Percentiles rank a stretch among this genome's conserved stretches.
Conservation (phyloP, 2,329 filamentous ascomycete species). For the Graphilbum ipis-grandicollis region DNA sequence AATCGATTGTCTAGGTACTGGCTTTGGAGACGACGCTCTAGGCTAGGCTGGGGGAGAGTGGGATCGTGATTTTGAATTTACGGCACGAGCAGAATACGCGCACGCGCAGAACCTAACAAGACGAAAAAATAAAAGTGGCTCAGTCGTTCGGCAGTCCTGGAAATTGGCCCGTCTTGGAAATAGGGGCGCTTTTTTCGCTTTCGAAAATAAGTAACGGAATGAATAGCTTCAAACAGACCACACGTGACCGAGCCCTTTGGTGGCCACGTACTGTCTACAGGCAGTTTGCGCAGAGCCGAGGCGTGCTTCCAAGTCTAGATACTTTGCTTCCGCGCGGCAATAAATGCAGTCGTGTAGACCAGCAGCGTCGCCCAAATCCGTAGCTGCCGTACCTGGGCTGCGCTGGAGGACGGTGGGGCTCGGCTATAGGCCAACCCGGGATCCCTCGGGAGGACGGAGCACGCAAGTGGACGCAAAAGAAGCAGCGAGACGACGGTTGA, state of each 20-base stretch:
- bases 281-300: no score
- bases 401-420: slow-evolving; percentile 4
- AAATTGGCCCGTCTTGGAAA: not conserved
- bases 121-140: not conserved
- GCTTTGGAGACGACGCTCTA: slow-evolving; percentile 15
- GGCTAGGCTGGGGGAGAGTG: not conserved
- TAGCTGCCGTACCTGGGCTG: not conserved
- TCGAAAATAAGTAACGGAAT: no score
- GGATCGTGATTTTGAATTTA: no score
- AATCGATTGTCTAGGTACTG: slow-evolving; percentile 13
- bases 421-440: slow-evolving; percentile 8
- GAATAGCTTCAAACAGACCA: no score
- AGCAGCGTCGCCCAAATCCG: no score
- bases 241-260: not conserved
- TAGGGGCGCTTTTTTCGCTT: no score
- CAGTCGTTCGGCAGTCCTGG: not conserved
- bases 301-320: no score
- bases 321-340: no score
- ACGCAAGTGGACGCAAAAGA: not conserved
- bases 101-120: no score
- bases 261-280: no score
- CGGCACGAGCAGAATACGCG: not conserved
- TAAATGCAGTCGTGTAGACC: no score
- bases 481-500: not conserved
- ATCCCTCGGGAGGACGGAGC: slow-evolving; percentile 10